phyloP scores from a whole-genome alignment of 345 rosid species.

The Euphorbia pulcherrima region DNA sequence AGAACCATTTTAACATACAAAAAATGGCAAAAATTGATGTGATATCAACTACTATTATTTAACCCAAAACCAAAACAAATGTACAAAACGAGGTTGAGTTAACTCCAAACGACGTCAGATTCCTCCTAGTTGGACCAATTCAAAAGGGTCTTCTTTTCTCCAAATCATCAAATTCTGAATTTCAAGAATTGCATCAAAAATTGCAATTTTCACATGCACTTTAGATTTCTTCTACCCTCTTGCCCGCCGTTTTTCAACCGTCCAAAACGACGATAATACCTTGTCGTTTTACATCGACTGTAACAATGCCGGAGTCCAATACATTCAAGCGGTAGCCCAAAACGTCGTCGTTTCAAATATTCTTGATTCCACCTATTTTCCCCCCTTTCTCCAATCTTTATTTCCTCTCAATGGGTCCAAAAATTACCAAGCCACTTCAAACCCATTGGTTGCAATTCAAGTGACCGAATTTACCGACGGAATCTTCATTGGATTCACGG shows the following conservation, averaged over 20 bases:
- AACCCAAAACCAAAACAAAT: background rate
- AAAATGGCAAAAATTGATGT: too few relatives aligned
- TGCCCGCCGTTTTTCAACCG: slow-evolving; percentile 39
- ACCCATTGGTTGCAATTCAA: slow-evolving; percentile 21
- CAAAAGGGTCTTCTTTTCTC: slow-evolving; percentile 28
- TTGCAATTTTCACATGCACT: slow-evolving; percentile 26
- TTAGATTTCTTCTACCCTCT: slow-evolving; percentile 35
- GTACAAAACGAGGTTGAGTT: background rate
- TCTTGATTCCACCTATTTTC: slow-evolving; percentile 27
- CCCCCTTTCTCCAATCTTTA: slow-evolving; percentile 27
- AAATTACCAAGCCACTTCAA: slow-evolving; percentile 23
- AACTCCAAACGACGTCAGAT: background rate
- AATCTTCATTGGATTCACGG: slow-evolving; percentile 18
- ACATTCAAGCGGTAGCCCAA: slow-evolving; percentile 32
- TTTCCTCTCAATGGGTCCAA: slow-evolving; percentile 36
- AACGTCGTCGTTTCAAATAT: slow-evolving; percentile 30
- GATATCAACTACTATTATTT: too few relatives aligned
- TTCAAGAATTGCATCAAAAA: slow-evolving; percentile 8
- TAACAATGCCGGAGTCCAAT: slow-evolving; percentile 27
- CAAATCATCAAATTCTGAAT: slow-evolving; percentile 11
- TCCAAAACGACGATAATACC: slow-evolving; percentile 19
- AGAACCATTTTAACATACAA: too few relatives aligned
- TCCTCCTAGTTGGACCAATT: background rate
- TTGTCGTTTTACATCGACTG: slow-evolving; percentile 31
- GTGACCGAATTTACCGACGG: slow-evolving; percentile 25